A percentile compares a stretch with the other conserved stretches of the same genome.
phyloP scores from a whole-genome alignment of 129 eudicot genomes.

The Silybum marianum region DNA sequence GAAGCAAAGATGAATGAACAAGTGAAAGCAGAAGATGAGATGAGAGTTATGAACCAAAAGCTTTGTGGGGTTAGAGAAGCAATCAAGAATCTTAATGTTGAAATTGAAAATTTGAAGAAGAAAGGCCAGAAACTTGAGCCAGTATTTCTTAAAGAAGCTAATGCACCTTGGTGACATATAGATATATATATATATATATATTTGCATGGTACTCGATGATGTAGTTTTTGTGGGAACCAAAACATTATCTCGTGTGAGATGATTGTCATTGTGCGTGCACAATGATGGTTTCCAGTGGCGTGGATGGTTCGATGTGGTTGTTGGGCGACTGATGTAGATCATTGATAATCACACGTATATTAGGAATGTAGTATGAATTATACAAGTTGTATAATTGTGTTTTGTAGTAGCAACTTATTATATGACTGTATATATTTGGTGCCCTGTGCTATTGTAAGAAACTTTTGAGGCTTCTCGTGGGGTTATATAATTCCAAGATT shows the following conservation, averaged over 20 bases:
- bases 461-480: background rate
- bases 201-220: background rate
- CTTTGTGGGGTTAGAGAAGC: slow-evolving; percentile 34
- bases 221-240: background rate
- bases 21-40: slow-evolving; percentile 40
- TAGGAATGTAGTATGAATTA: background rate
- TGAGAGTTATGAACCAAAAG: slow-evolving; percentile 36
- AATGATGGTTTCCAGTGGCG: background rate
- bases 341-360: background rate
- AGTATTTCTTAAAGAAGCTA: slow-evolving; percentile 41
- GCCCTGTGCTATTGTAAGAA: background rate
- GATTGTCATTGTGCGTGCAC: background rate
- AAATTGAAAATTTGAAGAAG: slow-evolving; percentile 42
- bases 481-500: background rate
- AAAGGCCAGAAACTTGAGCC: slow-evolving; percentile 33
- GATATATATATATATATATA: background rate
- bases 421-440: background rate
- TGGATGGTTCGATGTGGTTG: background rate
- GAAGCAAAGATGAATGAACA: slow-evolving; percentile 39
- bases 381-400: slow-evolving; percentile 4
- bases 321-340: background rate
- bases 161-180: slow-evolving; percentile 54
- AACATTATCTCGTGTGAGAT: background rate
- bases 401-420: background rate
- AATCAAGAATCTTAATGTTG: slow-evolving; percentile 41